Evolutionary conservation across 2,329 filamentous ascomycete genomes (phyloP).

Genomic region (Colletotrichum orbiculare): DNA sequence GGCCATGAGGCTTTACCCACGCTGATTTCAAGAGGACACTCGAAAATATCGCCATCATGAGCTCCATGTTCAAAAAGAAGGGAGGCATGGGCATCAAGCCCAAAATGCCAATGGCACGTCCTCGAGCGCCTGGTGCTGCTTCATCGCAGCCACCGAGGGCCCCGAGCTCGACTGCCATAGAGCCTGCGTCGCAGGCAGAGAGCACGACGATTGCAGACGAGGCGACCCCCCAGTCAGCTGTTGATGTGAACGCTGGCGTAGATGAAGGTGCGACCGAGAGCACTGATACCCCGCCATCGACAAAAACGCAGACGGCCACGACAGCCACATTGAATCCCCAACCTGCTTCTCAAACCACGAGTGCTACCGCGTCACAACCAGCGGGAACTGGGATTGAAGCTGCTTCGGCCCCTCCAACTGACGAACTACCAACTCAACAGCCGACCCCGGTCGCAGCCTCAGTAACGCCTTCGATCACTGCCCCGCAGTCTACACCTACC

Average conservation of each 20-base stretch:
- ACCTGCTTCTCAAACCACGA: neutral
- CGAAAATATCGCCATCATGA: conserved; percentile 58
- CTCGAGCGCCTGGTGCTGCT: conserved; percentile 56
- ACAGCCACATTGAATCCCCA: conserved; percentile 5
- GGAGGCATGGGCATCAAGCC: conserved; percentile 74
- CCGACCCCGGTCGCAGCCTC: neutral
- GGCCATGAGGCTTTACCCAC: conserved; percentile 18
- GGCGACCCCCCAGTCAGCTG: neutral
- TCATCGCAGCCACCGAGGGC: conserved; percentile 48
- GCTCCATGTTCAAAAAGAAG: conserved; percentile 76
- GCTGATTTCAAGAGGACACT: conserved; percentile 4
- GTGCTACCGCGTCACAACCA: neutral
- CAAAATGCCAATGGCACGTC: conserved; percentile 70
- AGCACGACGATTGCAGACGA: neutral
- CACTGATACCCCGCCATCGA: conserved; percentile 32
- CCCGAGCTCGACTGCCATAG: conserved; percentile 23
- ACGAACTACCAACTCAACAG: neutral
- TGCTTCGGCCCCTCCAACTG: too few relatives aligned
- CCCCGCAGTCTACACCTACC: neutral
- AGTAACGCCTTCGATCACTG: neutral
- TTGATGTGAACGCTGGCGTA: neutral
- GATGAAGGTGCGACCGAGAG: conserved; percentile 1
- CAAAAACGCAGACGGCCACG: neutral
- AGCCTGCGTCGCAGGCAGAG: conserved; percentile 19
- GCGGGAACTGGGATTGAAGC: neutral